Evolutionary conservation across 768 basidiomycete genomes (phyloP), one percentile per base, ranked within the genome.

Genomic region (Suillus hirtellus): DNA sequence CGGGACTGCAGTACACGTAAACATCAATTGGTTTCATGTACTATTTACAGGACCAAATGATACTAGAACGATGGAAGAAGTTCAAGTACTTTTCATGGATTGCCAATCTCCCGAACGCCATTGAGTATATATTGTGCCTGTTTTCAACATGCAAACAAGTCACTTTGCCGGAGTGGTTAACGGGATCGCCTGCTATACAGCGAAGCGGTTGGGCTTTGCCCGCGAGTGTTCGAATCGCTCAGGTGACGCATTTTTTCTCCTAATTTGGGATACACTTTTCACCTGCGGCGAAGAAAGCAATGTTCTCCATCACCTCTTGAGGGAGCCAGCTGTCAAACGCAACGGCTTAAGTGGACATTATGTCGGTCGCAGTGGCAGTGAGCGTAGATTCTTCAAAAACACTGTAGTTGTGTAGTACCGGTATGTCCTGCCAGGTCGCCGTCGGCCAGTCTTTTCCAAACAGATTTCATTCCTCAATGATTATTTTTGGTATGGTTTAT

Each of bases 81-180:
- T 37, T 35, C 35, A 35, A 35, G 10, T 35, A 35, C 35, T 35
- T 10, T 37, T 8, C 10, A n/a, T n/a, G n/a, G n/a, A n/a, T n/a
- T n/a, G n/a, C n/a, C n/a, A n/a, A n/a, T n/a, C n/a, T n/a, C n/a
- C n/a, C n/a, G n/a, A 4, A 31, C 6, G 31, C 5, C 5, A 9
- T 9, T 9, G 1, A 9, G 19, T 9, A 44, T 46, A 21, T 50
- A 10, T 17, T 17, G 3, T 2, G 0, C 46, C 21, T 14, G 2
- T 24, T 37, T 5, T 15, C 15, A 1, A 10, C 1, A 14, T 4
- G 10, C 12, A 40, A 12, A 58, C 27, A 70, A 63, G 88, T 89
- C 88, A 90, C 90, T 90, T 92, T 92, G 89, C 90, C 90, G 89
- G 90, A 92, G 90, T 92, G 90, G 90, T 92, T 91, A 92, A 90